A percentile compares a stretch with the other conserved stretches of the same genome.
phyloP scores from a whole-genome alignment of 2,329 filamentous ascomycete species.

The Ophiostoma perfectum region DNA sequence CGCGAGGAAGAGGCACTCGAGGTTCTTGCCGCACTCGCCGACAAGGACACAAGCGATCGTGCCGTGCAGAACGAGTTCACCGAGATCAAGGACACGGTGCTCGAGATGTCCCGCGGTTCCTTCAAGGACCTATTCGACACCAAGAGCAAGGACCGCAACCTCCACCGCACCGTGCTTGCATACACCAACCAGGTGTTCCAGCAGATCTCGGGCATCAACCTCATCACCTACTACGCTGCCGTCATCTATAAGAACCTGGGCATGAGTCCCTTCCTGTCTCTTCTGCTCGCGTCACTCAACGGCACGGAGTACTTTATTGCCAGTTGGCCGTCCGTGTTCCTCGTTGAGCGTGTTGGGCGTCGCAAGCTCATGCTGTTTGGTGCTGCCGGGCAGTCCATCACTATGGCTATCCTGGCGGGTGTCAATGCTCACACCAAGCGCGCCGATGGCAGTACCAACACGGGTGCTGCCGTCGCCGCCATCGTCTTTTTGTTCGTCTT shows the following conservation, averaged over 20 bases:
- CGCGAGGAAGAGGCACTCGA: slow-evolving; percentile 40
- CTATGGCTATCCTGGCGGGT: slow-evolving; percentile 48
- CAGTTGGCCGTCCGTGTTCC: slow-evolving; percentile 24
- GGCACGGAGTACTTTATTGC: slow-evolving; percentile 27
- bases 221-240: slow-evolving; percentile 27
- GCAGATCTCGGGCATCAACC: slow-evolving; percentile 35
- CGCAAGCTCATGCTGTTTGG: slow-evolving; percentile 39
- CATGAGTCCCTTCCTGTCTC: slow-evolving; percentile 24
- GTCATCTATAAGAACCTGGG: slow-evolving; percentile 27
- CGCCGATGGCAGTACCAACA: slow-evolving; percentile 29
- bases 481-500: slow-evolving; percentile 46
- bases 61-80: slow-evolving; percentile 50
- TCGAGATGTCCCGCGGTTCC: slow-evolving; percentile 43
- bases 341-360: slow-evolving; percentile 28
- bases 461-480: slow-evolving; percentile 29
- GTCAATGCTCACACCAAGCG: slow-evolving; percentile 33
- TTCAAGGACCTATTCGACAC: slow-evolving; percentile 27
- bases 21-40: slow-evolving; percentile 40
- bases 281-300: slow-evolving; percentile 26
- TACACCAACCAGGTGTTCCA: slow-evolving; percentile 36
- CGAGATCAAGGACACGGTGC: slow-evolving; percentile 56
- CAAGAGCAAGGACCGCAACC: slow-evolving; percentile 25
- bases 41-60: slow-evolving; percentile 42
- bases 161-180: slow-evolving; percentile 28
- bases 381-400: slow-evolving; percentile 50